These are phyloP conservation scores for Fusarium redolens DNA, from an alignment of 2,329 filamentous ascomycete genomes.

Conservation along the genomic window DNA sequence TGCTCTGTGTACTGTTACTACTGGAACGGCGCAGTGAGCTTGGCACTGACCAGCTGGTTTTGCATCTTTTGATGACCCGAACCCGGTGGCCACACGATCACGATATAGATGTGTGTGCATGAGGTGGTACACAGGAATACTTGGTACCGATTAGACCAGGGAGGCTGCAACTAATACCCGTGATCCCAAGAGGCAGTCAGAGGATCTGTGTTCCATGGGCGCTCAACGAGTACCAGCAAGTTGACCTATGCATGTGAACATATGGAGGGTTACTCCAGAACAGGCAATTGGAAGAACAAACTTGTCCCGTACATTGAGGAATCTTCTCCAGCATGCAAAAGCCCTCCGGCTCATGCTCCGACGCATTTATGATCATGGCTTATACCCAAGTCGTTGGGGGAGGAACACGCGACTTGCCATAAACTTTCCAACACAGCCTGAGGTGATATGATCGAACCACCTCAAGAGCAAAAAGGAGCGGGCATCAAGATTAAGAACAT, in stretches of 20 bases:
- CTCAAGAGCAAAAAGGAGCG: background rate
- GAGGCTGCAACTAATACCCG: background rate
- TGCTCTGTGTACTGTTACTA: background rate
- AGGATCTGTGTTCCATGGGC: background rate
- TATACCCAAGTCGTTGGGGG: background rate
- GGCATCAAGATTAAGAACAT: background rate
- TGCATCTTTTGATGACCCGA: background rate
- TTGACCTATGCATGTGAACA: background rate
- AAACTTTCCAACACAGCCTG: background rate
- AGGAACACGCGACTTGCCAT: background rate
- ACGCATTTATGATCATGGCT: background rate
- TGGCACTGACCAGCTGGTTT: background rate
- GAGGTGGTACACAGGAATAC: background rate
- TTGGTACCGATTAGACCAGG: background rate
- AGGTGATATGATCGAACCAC: background rate
- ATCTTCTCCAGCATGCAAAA: slow-evolving; percentile 7
- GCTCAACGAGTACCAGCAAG: background rate
- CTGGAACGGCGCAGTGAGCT: background rate
- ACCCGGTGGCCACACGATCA: background rate
- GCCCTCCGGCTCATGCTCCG: slow-evolving; percentile 4
- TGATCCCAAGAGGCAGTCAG: background rate
- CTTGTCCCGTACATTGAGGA: background rate
- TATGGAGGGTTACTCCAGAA: background rate
- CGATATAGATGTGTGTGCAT: background rate
- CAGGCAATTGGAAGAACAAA: background rate